Conservation (phyloP, 805 yeast species). For the Hanseniaspora thailandica region DNA sequence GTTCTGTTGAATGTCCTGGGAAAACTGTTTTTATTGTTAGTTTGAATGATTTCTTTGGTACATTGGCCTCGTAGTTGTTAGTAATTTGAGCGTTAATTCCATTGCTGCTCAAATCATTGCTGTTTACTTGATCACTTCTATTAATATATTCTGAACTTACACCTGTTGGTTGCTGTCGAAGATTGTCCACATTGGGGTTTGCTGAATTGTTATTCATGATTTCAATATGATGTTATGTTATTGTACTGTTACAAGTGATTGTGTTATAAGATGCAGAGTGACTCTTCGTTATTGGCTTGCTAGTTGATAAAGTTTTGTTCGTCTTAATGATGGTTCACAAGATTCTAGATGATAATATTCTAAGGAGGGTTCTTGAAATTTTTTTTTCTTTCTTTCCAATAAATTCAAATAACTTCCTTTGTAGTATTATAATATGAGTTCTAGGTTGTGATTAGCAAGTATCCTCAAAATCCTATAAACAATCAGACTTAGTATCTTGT, state of each 20-base stretch:
- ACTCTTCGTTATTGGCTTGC: too few species aligned
- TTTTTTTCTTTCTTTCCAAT: too few species aligned
- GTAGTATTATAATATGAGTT: too few species aligned
- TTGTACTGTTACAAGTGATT: not conserved
- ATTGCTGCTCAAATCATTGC: not conserved
- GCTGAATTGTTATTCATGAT: not conserved
- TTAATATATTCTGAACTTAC: not conserved
- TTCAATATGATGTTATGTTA: not conserved
- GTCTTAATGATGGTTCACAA: too few species aligned
- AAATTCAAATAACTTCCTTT: too few species aligned
- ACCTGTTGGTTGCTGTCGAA: constrained; percentile 11
- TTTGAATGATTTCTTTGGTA: constrained; percentile 8
- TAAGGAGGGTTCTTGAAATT: too few species aligned
- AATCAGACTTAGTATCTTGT: too few species aligned
- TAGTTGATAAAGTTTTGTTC: too few species aligned
- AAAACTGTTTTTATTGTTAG: constrained; percentile 13
- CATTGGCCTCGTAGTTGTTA: constrained; percentile 8
- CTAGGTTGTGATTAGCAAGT: too few species aligned
- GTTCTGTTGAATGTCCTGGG: constrained; percentile 14
- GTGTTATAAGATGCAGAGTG: too few species aligned
- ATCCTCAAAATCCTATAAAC: too few species aligned
- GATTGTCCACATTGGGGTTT: not conserved
- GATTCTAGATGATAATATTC: too few species aligned
- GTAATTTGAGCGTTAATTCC: not conserved
- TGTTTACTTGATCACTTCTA: not conserved